A percentile compares a stretch with the other conserved stretches of the same genome.
Conservation (phyloP, 257 asterid species). For the Solanum microdontum region DNA sequence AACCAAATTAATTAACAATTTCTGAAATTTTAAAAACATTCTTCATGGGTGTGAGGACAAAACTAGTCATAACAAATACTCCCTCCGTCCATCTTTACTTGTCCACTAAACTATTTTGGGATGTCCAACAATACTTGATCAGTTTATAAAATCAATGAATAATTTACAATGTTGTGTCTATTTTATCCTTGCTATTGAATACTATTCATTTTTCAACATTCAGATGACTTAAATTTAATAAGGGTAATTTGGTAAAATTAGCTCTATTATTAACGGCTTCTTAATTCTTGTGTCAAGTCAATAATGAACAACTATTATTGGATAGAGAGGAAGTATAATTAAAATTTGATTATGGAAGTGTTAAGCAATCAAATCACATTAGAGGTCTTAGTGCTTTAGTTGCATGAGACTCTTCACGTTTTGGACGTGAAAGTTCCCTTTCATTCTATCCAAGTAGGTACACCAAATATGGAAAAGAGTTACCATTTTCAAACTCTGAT, state of each 20-base stretch:
- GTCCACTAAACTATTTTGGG: too few relatives aligned
- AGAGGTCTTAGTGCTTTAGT: neutral
- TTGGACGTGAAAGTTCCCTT: neutral
- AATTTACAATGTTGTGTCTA: neutral
- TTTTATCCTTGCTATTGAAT: too few relatives aligned
- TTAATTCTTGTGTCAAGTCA: neutral
- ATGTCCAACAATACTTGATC: too few relatives aligned
- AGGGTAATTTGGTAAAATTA: too few relatives aligned
- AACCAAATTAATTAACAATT: neutral
- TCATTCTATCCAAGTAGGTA: neutral
- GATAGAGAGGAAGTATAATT: neutral
- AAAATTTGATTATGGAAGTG: neutral
- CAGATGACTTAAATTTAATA: too few relatives aligned
- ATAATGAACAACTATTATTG: too few relatives aligned
- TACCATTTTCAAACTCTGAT: neutral
- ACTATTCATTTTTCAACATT: neutral
- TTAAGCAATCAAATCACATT: neutral
- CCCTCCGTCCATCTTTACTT: fast-evolving
- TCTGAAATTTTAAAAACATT: neutral
- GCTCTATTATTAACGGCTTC: too few relatives aligned
- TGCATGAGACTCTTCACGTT: neutral
- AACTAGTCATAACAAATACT: neutral
- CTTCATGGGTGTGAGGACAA: neutral
- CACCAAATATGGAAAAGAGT: neutral
- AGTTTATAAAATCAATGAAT: too few relatives aligned